phyloP scores from a whole-genome alignment of 1,284 basidiomycete species.

The Naganishia sp. region DNA sequence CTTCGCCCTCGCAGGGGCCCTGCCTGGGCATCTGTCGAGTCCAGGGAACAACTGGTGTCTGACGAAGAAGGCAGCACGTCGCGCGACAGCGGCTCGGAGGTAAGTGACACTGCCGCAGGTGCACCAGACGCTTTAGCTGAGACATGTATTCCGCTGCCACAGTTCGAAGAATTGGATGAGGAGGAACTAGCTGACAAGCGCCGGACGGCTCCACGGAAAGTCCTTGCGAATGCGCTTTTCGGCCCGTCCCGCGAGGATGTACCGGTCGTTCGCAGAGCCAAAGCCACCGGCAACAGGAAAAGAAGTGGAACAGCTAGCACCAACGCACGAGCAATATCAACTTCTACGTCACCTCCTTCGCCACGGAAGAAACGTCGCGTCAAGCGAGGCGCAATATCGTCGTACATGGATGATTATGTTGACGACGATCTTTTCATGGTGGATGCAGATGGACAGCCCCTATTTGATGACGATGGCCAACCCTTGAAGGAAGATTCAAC shows the following conservation, averaged over 20 bases:
- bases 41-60: neutral
- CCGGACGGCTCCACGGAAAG: neutral
- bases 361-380: neutral
- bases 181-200: neutral
- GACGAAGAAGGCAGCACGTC: neutral
- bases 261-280: neutral
- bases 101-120: neutral
- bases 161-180: slow-evolving; percentile 5
- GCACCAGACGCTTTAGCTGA: neutral
- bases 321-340: neutral
- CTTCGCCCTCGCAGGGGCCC: neutral
- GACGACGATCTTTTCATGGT: slow-evolving; percentile 27
- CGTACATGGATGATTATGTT: slow-evolving; percentile 15
- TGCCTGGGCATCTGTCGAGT: neutral
- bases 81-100: neutral
- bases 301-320: neutral
- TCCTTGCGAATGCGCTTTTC: slow-evolving; percentile 1
- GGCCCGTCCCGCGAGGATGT: slow-evolving; percentile 6
- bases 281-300: neutral
- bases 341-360: neutral
- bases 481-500: slow-evolving; percentile 19
- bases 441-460: slow-evolving; percentile 28
- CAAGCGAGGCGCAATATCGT: neutral
- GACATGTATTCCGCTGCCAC: neutral
- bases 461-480: slow-evolving; percentile 21